Percentiles rank a stretch among this genome's conserved stretches.
phyloP scores from a whole-genome alignment of 1,139 yeast genomes.

The Chernovozyma sophiae-reginae region DNA sequence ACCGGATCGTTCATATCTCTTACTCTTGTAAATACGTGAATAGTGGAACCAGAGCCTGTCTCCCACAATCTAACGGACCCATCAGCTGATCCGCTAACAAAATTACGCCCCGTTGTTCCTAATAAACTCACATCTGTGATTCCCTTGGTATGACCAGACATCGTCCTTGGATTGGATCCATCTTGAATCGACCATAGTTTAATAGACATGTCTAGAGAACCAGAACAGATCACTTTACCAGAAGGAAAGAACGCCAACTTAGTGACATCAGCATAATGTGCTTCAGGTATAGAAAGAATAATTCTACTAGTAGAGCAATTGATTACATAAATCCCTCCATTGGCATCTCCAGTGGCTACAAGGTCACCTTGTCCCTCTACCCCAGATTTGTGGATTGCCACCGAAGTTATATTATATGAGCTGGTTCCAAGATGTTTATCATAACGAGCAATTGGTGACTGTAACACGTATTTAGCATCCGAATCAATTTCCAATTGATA shows the following conservation, averaged over 20 bases:
- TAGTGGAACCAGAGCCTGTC: constrained; percentile 48
- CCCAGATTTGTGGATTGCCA: constrained; percentile 15
- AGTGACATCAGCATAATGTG: constrained; percentile 45
- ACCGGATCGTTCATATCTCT: constrained; percentile 31
- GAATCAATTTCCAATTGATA: background rate
- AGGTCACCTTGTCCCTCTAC: constrained; percentile 17
- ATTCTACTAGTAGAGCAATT: constrained; percentile 6
- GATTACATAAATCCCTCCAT: constrained; percentile 35
- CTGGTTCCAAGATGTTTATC: background rate
- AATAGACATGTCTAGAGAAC: constrained; percentile 52
- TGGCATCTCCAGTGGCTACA: constrained; percentile 38
- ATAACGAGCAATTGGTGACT: background rate
- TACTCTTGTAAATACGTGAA: constrained; percentile 35
- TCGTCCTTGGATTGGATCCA: constrained; percentile 46
- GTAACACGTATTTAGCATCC: background rate
- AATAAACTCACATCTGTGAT: constrained; percentile 47
- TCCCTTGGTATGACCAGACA: constrained; percentile 42
- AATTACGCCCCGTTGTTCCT: constrained; percentile 58
- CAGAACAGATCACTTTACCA: constrained; percentile 50
- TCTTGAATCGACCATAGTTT: constrained; percentile 57
- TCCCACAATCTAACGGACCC: constrained; percentile 65
- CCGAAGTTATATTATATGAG: background rate
- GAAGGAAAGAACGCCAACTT: constrained; percentile 51
- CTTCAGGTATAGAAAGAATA: constrained; percentile 17
- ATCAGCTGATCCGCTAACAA: constrained; percentile 49